Evolutionary conservation across 2,329 filamentous ascomycete genomes (phyloP).

Genomic region (Macroventuria anomochaeta): DNA sequence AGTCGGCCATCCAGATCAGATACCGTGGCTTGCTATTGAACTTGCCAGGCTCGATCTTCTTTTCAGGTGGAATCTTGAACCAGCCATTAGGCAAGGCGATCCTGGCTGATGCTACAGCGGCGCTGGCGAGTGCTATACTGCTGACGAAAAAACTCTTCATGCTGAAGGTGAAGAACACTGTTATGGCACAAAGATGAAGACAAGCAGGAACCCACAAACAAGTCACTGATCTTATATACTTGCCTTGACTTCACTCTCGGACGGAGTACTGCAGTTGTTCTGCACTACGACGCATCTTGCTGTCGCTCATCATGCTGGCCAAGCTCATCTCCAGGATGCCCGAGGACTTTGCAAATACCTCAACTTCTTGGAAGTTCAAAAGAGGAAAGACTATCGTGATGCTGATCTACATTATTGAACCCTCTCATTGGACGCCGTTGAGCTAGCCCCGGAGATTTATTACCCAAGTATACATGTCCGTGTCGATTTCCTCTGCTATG

Average conservation of each 20-base stretch:
- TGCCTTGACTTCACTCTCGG: neutral
- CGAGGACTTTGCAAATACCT: neutral
- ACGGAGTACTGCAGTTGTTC: neutral
- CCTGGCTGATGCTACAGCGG: slow-evolving; percentile 18
- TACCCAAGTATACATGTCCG: neutral
- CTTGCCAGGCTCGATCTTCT: slow-evolving; percentile 16
- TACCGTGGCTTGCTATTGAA: slow-evolving; percentile 21
- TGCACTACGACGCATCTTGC: slow-evolving; percentile 4
- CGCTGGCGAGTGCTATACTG: slow-evolving; percentile 13
- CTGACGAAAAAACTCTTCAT: slow-evolving; percentile 19
- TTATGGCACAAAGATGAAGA: too few species aligned
- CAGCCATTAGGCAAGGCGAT: slow-evolving; percentile 22
- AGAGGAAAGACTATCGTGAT: neutral
- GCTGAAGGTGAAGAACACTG: neutral
- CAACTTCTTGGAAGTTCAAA: slow-evolving; percentile 1
- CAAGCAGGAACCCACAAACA: neutral
- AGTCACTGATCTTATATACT: neutral
- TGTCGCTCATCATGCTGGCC: neutral
- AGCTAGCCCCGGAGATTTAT: neutral
- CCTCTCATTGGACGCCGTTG: neutral
- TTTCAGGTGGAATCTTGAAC: slow-evolving; percentile 21
- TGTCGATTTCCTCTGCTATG: neutral
- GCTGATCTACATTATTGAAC: neutral
- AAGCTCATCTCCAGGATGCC: neutral
- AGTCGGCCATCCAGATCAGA: slow-evolving; percentile 32